Base-by-base conservation (phyloP, 2,329 filamentous ascomycete genomes). In the Arthroderma sp. region DNA sequence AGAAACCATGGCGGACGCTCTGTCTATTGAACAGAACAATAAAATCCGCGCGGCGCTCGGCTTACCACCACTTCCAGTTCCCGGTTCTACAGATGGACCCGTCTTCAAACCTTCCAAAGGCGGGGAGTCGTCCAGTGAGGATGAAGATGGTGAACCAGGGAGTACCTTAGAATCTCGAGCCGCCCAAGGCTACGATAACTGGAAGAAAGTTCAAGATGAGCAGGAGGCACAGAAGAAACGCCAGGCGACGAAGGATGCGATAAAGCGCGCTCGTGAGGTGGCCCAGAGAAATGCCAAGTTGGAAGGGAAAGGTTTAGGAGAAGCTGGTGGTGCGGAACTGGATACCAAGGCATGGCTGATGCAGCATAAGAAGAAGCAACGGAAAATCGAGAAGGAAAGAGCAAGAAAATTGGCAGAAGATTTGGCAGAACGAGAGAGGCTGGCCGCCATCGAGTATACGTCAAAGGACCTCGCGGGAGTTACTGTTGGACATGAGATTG, bases 1-100 rank as follows among this genome's bases (percentile, higher is more conserved):
- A 31, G 34, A 8, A 54, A 65, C 50, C 30, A 71, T 71, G 68
- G 60, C 69, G 49, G 68, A 70, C 58, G 61, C 79, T 55, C 77
- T 85, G 38, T 82, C 83, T 29, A 88, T 96, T 59, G 85, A 93
- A 32, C 87, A 95, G 73, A 86, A 86, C 53, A 96, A 96, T 69
- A 84, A 88, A 60, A 82, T 95, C 58, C 86, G 89, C 57, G 73
- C 82, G 56, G 86, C 86, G 41, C 78, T 95, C 68, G 89, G 89
- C 58, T 79, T 95, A 71, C 86, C 89, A 60, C 88, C 87, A 28
- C 70, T 96, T 57, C 86, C 87, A 27, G 84, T 93, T 7, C 84
- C 88, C 28, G 85, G 85, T 53, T 64, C 68, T 44, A 62, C 64
- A 50, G 44, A 51, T 37, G 77, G 75, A 44, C 77, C 76, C 2